Percentiles rank a stretch among this genome's conserved stretches.
These are phyloP conservation scores for Zygosaccharomyces gambellarensis DNA, from an alignment of 805 yeast genomes.

Conservation along the genomic window DNA sequence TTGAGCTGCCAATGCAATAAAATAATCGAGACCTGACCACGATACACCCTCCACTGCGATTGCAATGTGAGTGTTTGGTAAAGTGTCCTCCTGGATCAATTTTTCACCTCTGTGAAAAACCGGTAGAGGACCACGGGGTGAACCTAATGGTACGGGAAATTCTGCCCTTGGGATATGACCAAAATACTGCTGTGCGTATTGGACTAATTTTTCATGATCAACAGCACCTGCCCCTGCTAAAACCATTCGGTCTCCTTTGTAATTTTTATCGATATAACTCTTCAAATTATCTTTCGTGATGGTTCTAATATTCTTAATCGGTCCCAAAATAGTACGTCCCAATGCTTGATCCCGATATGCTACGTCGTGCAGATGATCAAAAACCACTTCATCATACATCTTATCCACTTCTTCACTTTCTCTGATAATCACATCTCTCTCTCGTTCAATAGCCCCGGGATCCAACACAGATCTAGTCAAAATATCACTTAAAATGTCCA, in stretches of 20 bases:
- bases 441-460: slow-evolving; percentile 83
- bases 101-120: slow-evolving; percentile 81
- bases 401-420: slow-evolving; percentile 98
- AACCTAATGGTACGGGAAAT: slow-evolving; percentile 63
- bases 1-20: slow-evolving; percentile 91
- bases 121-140: slow-evolving; percentile 61
- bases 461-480: slow-evolving; percentile 82
- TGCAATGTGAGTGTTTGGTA: slow-evolving; percentile 89
- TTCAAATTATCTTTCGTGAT: slow-evolving; percentile 73
- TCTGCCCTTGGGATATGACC: slow-evolving; percentile 55
- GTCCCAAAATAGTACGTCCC: slow-evolving; percentile 96
- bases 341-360: slow-evolving; percentile 87
- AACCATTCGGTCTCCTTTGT: slow-evolving; percentile 96
- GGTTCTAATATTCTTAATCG: slow-evolving; percentile 78
- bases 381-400: slow-evolving; percentile 97
- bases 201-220: slow-evolving; percentile 76
- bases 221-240: slow-evolving; percentile 96
- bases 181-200: slow-evolving; percentile 70
- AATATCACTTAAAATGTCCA: slow-evolving; percentile 85
- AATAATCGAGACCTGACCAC: slow-evolving; percentile 94
- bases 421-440: slow-evolving; percentile 91
- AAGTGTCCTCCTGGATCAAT: slow-evolving; percentile 70
- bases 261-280: slow-evolving; percentile 76
- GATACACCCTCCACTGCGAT: slow-evolving; percentile 96
- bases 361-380: slow-evolving; percentile 92